Evolutionary conservation across 768 basidiomycete species (phyloP), one percentile per base, ranked within the genome.

Genomic region (Tricholoma hemisulphureum): DNA sequence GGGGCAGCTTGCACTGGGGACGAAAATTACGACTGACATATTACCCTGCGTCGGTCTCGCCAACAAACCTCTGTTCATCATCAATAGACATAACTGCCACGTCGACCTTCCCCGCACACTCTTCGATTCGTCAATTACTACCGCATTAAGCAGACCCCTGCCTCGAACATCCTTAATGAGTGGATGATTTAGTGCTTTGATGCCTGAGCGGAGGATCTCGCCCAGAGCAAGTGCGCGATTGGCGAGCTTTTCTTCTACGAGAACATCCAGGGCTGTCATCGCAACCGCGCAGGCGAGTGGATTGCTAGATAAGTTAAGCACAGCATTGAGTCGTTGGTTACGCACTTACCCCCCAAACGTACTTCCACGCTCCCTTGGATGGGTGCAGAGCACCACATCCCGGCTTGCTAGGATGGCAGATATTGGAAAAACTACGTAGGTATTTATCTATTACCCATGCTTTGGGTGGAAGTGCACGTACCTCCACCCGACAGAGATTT

Each of bases 341-440:
- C n/a, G n/a, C n/a, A n/a, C n/a, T n/a, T 62, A 92, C 88, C 95
- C 95, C 65, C 95, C 95, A 58, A 97, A 98, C 0, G 96, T 98
- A 61, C 89, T 91, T 2, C 95, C 95, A 62, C 98, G 96, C 76
- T 98, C 95, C 52, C 96, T 95, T 18, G 96, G 95, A 54, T 85
- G 80, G 65, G 98, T 95, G 74, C 88, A 92, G 16, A 95, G 84
- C 93, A 98, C 96, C 63, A 99, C 74, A n/a, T 91, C 89, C 62
- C 86, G 84, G 71, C 92, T 86, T 16, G 95, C 89, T 29, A 99
- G 83, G 18, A 98, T 95, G 13, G 93, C 94, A 23, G 95, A 97
- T 10, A 99, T 95, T 41, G 97, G 96, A 71, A 96, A 98, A 58
- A 98, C 91, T 93, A 61, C 18, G 48, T n/a, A 34, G 32, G 35